Base-by-base conservation (phyloP, 2,329 filamentous ascomycete genomes). In the Aspergillus aculeatinus region DNA sequence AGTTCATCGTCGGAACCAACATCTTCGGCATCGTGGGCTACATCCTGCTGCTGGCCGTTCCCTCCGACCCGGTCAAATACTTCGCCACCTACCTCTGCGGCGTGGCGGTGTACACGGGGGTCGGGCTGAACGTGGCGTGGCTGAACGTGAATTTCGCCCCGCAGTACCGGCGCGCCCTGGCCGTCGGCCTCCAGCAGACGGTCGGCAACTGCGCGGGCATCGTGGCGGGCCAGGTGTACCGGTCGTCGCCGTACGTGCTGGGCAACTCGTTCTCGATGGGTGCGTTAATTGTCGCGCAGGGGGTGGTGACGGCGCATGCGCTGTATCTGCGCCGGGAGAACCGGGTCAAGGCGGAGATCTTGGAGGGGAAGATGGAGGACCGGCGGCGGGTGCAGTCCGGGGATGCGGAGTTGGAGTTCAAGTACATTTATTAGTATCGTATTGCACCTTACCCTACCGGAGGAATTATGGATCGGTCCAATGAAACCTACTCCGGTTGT, bases 71-170 rank as follows among this genome's bases (percentile, higher is more conserved):
- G 0, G 78, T 82, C 51, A 76, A 80, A 57, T 84, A 80, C 70
- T 81, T 83, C 58, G 80, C 77, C 3, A 81, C 79, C 1, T 84
- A 80, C 67, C 70, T 84, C 12, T 79, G 77, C 51, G 80, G 79
- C 2, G 71, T 81, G 6, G 77, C 79, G 1, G 77, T 81, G 2
- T 84, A 83, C 60, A 79, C 75, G 7, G 77, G 78, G 1, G 76
- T 80, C 0, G 83, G 83, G 1, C 68, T 78, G 35, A 81, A 77
- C 58, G 60, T 77, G 1, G 79, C 78, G 39, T 83, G 81, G 81
- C 66, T 82, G 4, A 80, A 79, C 21, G 80, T 80, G 48, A 83
- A 82, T 35, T 71, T 79, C 1, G 78, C 79, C 5, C 77, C 76
- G 1, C 80, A 83, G 48, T 81, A 81, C 67, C 76, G 80, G 27